Percentiles rank a stretch among this genome's conserved stretches.
Evolutionary conservation across 331 rosid genomes (phyloP).

Genomic region (Dryas integrifolia): DNA sequence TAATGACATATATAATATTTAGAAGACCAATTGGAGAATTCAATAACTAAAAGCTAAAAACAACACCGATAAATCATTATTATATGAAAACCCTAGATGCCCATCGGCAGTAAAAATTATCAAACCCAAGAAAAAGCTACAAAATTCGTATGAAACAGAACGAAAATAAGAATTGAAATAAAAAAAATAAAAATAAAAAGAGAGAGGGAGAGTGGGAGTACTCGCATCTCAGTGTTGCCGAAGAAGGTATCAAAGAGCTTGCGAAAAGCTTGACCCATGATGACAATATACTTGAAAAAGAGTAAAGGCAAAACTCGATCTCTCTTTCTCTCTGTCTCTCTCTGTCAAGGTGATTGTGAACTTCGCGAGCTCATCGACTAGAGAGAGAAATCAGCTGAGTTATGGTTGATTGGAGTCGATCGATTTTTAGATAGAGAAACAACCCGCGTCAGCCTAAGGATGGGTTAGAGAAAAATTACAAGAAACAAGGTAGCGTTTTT

Average conservation of each 20-base stretch:
- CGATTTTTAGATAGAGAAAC: constrained; percentile 4
- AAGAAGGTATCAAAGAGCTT: constrained; percentile 64
- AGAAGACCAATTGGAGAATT: background rate
- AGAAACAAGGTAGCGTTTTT: constrained; percentile 19
- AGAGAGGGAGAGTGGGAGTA: constrained; percentile 20
- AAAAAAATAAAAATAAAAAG: background rate
- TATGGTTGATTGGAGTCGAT: background rate
- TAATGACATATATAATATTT: background rate
- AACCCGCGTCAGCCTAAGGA: background rate
- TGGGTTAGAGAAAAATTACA: background rate
- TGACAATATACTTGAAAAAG: background rate
- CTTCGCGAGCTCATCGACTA: constrained; percentile 13
- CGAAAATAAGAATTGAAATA: background rate
- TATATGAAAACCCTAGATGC: constrained; percentile 2
- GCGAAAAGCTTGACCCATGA: constrained; percentile 65
- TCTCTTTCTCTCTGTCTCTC: background rate
- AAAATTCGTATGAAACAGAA: background rate
- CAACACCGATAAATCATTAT: background rate
- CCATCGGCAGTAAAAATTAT: background rate
- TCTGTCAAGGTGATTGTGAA: background rate
- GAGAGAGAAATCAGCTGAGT: background rate
- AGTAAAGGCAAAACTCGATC: background rate
- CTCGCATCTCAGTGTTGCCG: constrained; percentile 70
- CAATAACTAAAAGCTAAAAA: background rate
- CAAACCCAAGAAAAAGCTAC: background rate